phyloP scores from a whole-genome alignment of 495 filamentous ascomycete species.

The Apiosordaria backusii region DNA sequence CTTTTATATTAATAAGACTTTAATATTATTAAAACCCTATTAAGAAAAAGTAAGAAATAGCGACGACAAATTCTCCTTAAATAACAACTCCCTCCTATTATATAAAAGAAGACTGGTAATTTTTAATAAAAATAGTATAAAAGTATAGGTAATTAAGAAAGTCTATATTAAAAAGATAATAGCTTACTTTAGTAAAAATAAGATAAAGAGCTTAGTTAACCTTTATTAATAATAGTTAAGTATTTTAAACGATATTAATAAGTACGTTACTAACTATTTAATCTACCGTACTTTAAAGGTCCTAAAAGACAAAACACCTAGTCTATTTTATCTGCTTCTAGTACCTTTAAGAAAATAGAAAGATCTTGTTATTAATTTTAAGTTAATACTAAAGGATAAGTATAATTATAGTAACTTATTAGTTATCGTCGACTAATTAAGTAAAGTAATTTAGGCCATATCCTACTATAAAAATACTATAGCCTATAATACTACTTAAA shows the following conservation, averaged over 20 bases:
- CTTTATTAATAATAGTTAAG: background rate
- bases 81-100: too few relatives aligned
- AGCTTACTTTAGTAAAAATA: constrained; percentile 5
- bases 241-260: background rate
- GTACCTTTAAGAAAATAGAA: background rate
- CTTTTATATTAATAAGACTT: too few relatives aligned
- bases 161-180: too few relatives aligned
- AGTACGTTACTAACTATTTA: constrained; percentile 4
- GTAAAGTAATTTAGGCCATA: too few relatives aligned
- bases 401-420: background rate
- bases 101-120: too few relatives aligned
- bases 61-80: too few relatives aligned
- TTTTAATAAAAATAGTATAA: too few relatives aligned
- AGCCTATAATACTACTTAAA: background rate
- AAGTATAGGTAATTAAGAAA: too few relatives aligned
- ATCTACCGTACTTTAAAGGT: background rate
- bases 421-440: too few relatives aligned
- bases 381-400: constrained; percentile 6
- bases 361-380: constrained; percentile 5
- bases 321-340: constrained; percentile 5
- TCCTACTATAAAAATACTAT: too few relatives aligned
- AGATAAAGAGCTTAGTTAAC: background rate
- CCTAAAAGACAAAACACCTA: constrained; percentile 4
- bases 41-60: too few relatives aligned
- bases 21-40: too few relatives aligned